phyloP scores from a whole-genome alignment of 805 yeast genomes.

The Lipomyces yamadae region DNA sequence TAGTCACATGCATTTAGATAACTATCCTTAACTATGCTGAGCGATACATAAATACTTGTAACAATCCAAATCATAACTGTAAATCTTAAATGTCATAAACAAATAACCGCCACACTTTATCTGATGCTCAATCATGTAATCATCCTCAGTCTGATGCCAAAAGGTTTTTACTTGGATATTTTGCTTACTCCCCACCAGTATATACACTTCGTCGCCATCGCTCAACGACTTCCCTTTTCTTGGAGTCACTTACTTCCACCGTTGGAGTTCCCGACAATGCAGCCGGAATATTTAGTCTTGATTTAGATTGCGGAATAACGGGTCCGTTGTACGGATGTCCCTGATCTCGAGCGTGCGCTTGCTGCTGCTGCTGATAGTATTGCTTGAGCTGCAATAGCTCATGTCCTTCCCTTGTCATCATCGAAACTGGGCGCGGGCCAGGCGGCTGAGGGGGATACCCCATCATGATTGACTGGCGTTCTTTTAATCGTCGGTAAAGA shows the following conservation, averaged over 20 bases:
- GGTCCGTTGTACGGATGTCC: neutral
- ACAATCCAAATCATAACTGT: no score
- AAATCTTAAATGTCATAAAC: no score
- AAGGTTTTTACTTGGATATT: no score
- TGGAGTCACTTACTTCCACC: neutral
- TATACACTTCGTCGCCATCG: conserved; percentile 29
- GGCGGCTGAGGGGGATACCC: neutral
- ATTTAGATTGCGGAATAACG: neutral
- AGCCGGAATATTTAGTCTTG: neutral
- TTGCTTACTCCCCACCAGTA: neutral
- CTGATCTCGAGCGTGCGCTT: neutral
- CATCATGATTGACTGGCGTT: conserved; percentile 14
- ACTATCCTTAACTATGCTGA: no score
- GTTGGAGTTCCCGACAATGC: neutral
- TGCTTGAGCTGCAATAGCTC: conserved; percentile 15
- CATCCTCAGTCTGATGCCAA: no score
- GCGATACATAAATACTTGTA: no score
- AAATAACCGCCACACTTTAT: no score
- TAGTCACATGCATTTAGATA: no score
- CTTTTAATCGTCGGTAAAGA: conserved; percentile 14
- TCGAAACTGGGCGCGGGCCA: conserved; percentile 9
- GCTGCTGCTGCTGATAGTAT: conserved; percentile 12
- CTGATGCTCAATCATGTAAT: no score
- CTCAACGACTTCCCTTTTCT: conserved; percentile 25
- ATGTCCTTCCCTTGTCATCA: conserved; percentile 24